phyloP scores from a whole-genome alignment of 306 rosid species.

The Lablab purpureus region DNA sequence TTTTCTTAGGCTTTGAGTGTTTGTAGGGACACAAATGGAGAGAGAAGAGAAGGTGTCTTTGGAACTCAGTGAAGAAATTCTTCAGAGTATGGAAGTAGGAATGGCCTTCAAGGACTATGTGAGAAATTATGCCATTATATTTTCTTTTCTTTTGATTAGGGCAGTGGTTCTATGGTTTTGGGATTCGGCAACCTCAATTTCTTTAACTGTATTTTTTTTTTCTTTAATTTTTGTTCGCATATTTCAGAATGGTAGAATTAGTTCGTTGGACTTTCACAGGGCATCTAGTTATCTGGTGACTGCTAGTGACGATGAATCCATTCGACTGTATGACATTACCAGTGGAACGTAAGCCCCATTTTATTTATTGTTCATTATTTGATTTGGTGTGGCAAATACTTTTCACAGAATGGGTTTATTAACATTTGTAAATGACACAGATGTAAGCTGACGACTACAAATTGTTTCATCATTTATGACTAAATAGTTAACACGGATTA shows the following conservation, averaged over 20 bases:
- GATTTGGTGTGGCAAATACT: not conserved
- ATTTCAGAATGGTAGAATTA: slow-evolving; percentile 81
- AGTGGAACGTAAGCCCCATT: slow-evolving; percentile 70
- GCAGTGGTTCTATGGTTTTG: not conserved
- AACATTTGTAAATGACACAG: slow-evolving; percentile 27
- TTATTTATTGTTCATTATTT: slow-evolving; percentile 15
- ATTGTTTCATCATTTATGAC: slow-evolving; percentile 16
- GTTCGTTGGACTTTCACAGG: slow-evolving; percentile 92
- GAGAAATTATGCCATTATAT: not conserved
- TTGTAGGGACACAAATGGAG: slow-evolving; percentile 67
- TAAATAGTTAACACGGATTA: slow-evolving; percentile 16
- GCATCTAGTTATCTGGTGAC: slow-evolving; percentile 87
- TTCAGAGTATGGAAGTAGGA: slow-evolving; percentile 99
- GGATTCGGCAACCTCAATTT: not conserved
- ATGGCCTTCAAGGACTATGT: slow-evolving; percentile 93
- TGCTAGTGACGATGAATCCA: slow-evolving; percentile 96
- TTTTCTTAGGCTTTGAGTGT: slow-evolving; percentile 7
- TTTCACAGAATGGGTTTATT: slow-evolving; percentile 20
- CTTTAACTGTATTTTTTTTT: not conserved
- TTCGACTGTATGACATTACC: slow-evolving; percentile 86
- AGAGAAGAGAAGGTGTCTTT: slow-evolving; percentile 91
- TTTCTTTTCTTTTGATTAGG: not conserved
- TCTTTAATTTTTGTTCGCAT: not conserved
- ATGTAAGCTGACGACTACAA: not conserved
- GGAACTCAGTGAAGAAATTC: slow-evolving; percentile 92